Evolutionary conservation across 2,329 filamentous ascomycete genomes (phyloP).

Genomic region (Penicillium sp.): DNA sequence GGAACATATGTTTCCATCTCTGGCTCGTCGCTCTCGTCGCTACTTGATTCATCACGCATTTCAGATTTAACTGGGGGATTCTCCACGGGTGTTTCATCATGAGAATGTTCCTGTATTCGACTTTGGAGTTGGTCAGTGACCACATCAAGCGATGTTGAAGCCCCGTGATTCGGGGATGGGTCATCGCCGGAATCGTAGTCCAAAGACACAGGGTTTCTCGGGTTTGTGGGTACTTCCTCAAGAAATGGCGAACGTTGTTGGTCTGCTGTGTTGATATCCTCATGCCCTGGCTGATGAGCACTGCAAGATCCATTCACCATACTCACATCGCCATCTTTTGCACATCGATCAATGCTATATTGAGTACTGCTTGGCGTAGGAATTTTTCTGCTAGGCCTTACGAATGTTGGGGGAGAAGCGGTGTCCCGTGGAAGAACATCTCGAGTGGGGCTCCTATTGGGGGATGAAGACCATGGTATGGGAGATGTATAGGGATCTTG

Average conservation of each 20-base stretch:
- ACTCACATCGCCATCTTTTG: background rate
- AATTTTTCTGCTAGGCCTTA: background rate
- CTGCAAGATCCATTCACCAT: background rate
- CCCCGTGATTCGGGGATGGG: background rate
- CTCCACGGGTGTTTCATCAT: background rate
- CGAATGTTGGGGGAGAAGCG: slow-evolving; percentile 21
- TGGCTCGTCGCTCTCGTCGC: slow-evolving; percentile 32
- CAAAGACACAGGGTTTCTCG: background rate
- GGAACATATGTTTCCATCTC: slow-evolving; percentile 39
- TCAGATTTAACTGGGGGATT: background rate
- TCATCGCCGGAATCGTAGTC: no score
- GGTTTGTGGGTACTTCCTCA: background rate
- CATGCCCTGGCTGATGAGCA: background rate
- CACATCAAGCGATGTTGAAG: no score
- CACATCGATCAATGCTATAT: background rate
- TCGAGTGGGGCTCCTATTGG: slow-evolving; percentile 10
- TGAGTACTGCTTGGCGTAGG: background rate
- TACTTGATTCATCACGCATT: slow-evolving; percentile 10
- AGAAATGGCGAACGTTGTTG: background rate
- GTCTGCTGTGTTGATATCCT: no score
- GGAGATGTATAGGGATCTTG: slow-evolving; percentile 20
- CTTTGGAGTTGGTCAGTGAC: background rate
- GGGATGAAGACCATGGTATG: slow-evolving; percentile 20
- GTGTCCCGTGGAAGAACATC: slow-evolving; percentile 30
- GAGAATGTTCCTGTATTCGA: background rate